Evolutionary conservation across 1,284 basidiomycete genomes (phyloP), one percentile per base, ranked within the genome.

Genomic region (Ustilago curta): DNA sequence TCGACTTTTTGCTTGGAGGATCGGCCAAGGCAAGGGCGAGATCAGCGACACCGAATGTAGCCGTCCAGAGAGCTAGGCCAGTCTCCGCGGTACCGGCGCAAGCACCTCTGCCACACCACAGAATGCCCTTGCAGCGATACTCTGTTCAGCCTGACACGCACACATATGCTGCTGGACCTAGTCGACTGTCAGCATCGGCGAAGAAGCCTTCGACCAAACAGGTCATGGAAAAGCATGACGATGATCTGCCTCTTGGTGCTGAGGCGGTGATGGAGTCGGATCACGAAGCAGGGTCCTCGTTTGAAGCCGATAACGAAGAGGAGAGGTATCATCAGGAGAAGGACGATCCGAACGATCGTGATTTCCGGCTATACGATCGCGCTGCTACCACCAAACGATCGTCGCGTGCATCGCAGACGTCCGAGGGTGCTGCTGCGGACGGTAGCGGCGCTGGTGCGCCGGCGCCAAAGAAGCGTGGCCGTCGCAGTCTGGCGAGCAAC

Each of bases 301-400:
- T 52, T 8, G 49, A 70, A 40, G 60, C 52, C 8, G 68, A 70
- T 14, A 27, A 44, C 29, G 68, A 65, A 49, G 62, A 48, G 27
- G 61, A 58, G 6, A 39, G 29, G 7, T 8, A 8, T 18, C 11
- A 23, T 6, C 3, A 35, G 3, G 52, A 62, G 8, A 23, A 39
- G 8, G 66, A 68, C 21, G 67, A 70, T 49, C 68, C 68, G 1
- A 70, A 65, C n/a, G 68, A 70, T 35, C 44, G 32, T 19, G 68
- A 70, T 25, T 70, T 70, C 25, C 53, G 59, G 6, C 66, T 50
- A 12, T 54, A 50, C 25, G 52, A 19, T 25, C 44, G 58, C n/a
- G 19, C 45, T 0, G 4, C 37, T 16, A n/a, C 35, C 19, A 9
- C 32, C 19, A 55, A 51, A 19, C 57, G 64, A 5, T n/a, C 18